A percentile compares a stretch with the other conserved stretches of the same genome.
Conservation (phyloP, 1,139 yeast genomes). For the Meyerozyma guilliermondii region DNA sequence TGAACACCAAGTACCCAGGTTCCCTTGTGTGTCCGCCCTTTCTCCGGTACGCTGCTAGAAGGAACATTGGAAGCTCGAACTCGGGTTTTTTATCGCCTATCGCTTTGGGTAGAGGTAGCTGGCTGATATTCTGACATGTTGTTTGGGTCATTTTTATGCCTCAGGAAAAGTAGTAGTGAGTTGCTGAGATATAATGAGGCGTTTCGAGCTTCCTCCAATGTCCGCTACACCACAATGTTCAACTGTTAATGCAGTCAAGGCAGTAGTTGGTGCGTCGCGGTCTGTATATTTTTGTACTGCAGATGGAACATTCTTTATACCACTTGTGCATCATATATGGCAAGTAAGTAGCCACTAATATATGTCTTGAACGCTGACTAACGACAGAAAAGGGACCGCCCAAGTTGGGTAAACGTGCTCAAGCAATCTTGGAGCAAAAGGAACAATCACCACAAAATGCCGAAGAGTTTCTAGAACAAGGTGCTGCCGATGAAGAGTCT, state of each 20-base stretch:
- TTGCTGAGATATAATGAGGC: no score
- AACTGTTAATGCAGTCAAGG: no score
- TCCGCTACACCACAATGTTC: background rate
- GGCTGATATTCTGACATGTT: background rate
- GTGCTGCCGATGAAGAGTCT: conserved; percentile 47
- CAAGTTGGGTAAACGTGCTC: conserved; percentile 17
- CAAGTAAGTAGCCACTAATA: background rate
- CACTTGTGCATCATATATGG: background rate
- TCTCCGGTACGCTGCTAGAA: background rate
- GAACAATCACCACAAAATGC: conserved; percentile 26
- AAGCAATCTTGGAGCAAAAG: conserved; percentile 8
- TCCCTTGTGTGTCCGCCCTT: background rate
- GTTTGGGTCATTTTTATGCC: background rate
- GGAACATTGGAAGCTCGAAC: background rate
- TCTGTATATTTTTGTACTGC: background rate
- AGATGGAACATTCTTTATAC: background rate
- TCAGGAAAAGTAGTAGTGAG: no score
- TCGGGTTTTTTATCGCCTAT: background rate
- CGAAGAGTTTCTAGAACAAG: conserved; percentile 45
- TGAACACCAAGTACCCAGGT: background rate
- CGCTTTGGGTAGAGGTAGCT: background rate
- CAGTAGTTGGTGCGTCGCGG: background rate
- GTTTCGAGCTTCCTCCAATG: background rate
- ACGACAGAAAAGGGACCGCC: conserved; percentile 11
- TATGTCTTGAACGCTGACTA: no score